Conservation (phyloP, 1,284 basidiomycete species). For the Trichosporon ovoides region DNA sequence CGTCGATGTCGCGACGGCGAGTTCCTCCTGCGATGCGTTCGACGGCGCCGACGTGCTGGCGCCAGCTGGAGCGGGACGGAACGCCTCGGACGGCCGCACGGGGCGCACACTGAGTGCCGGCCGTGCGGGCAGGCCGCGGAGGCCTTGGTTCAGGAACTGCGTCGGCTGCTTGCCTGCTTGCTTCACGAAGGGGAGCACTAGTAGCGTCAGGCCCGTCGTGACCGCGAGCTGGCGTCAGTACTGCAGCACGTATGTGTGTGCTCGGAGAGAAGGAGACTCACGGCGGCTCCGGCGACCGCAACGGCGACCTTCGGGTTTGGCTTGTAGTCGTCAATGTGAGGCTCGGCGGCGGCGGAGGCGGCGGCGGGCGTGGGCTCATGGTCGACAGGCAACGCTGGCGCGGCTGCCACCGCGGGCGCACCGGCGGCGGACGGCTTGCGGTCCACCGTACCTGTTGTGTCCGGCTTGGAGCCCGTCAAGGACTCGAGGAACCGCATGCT, state of each 20-base stretch:
- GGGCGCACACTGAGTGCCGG: not conserved
- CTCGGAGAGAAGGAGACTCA: conserved; percentile 8
- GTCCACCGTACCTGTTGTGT: not conserved
- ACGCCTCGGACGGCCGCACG: not conserved
- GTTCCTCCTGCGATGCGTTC: not conserved
- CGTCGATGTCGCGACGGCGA: not conserved
- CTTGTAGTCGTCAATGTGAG: conserved; percentile 8
- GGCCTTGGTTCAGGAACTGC: conserved; percentile 22
- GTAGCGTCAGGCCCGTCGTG: conserved; percentile 33
- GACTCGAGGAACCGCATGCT: not conserved
- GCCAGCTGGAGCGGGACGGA: not conserved
- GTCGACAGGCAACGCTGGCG: not conserved
- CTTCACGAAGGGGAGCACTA: conserved; percentile 34
- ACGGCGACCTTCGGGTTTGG: conserved; percentile 38
- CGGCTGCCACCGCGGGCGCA: not conserved
- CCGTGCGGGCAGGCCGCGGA: not conserved
- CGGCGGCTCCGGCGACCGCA: conserved; percentile 39
- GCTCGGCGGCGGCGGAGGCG: not conserved
- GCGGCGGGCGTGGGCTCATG: not conserved
- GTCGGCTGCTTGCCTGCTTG: conserved; percentile 28
- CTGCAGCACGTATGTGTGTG: not conserved
- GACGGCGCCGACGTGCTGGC: not conserved
- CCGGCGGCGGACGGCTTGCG: not conserved
- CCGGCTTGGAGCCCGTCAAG: not conserved
- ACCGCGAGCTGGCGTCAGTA: conserved; percentile 30